Evolutionary conservation across 129 eudicot species (phyloP).

Genomic region (Tagetes patula): DNA sequence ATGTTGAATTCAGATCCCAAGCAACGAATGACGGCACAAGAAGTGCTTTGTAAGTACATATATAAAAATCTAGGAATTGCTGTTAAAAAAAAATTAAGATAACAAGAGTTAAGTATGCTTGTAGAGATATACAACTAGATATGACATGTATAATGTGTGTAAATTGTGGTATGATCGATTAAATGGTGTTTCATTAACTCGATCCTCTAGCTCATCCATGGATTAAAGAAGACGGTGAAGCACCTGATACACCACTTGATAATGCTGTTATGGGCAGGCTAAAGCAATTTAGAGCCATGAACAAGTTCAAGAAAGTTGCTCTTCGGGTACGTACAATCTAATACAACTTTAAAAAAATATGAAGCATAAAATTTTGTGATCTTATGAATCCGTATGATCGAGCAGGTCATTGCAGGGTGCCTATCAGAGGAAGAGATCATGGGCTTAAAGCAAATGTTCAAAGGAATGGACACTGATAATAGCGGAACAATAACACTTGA

Average conservation of each 20-base stretch:
- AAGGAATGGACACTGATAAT: constrained; percentile 72
- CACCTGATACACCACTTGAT: constrained; percentile 91
- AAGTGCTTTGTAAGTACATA: constrained; percentile 66
- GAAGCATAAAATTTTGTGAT: no score
- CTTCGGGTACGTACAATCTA: constrained; percentile 52
- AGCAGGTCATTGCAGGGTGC: constrained; percentile 82
- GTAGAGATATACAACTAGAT: neutral
- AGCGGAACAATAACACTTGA: constrained; percentile 84
- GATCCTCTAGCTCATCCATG: constrained; percentile 64
- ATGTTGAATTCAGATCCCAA: constrained; percentile 75
- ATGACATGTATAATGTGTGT: no score
- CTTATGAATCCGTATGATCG: neutral
- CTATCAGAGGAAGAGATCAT: constrained; percentile 89
- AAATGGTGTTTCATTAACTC: neutral
- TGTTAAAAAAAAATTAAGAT: no score
- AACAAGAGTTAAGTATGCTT: no score
- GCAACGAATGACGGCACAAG: constrained; percentile 65
- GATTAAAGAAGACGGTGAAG: constrained; percentile 92
- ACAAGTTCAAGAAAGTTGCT: constrained; percentile 83
- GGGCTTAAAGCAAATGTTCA: constrained; percentile 86
- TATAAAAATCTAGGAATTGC: no score
- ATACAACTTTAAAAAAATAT: neutral
- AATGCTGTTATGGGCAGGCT: constrained; percentile 78
- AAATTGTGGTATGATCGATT: neutral
- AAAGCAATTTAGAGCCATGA: constrained; percentile 88